Percentiles rank a stretch among this genome's conserved stretches.
Evolutionary conservation across 1,284 basidiomycete species (phyloP).

Genomic region (Rhodotorula sp.): DNA sequence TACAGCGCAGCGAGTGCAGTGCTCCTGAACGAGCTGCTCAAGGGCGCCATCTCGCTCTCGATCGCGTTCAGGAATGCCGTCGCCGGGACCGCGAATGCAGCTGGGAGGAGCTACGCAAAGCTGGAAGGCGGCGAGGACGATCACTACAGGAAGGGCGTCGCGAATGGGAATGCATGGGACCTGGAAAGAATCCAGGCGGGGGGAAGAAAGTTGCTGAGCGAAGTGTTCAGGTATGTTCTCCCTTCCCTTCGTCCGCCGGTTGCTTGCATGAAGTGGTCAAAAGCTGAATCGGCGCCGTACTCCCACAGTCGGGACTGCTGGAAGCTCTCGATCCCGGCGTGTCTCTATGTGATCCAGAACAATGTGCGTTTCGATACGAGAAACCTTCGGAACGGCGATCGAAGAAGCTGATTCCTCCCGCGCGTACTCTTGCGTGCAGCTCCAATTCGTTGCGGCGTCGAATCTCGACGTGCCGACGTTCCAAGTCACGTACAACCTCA

Average conservation of each 20-base stretch:
- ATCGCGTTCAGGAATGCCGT: constrained; percentile 57
- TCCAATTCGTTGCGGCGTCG: constrained; percentile 90
- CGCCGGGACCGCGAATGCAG: background rate
- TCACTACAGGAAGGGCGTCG: background rate
- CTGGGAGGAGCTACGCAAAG: constrained; percentile 15
- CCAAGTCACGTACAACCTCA: constrained; percentile 69
- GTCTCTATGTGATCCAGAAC: constrained; percentile 95
- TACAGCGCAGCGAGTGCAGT: constrained; percentile 93
- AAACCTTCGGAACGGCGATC: too few species aligned
- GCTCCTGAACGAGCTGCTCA: constrained; percentile 86
- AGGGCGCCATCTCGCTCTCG: constrained; percentile 78
- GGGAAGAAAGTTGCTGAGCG: constrained; percentile 11
- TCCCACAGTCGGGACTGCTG: constrained; percentile 82
- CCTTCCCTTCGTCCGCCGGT: background rate
- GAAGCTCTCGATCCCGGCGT: constrained; percentile 94
- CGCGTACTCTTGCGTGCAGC: constrained; percentile 37
- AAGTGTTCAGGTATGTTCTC: constrained; percentile 40
- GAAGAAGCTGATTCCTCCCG: background rate
- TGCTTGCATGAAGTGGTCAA: too few species aligned
- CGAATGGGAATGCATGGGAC: background rate
- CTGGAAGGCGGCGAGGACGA: constrained; percentile 11
- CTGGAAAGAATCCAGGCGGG: constrained; percentile 4
- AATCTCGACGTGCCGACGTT: constrained; percentile 94
- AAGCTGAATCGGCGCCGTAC: background rate
- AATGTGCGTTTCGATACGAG: constrained; percentile 53